Evolutionary conservation across 441 rosid species (phyloP).

Genomic region (Mallotus repandus): DNA sequence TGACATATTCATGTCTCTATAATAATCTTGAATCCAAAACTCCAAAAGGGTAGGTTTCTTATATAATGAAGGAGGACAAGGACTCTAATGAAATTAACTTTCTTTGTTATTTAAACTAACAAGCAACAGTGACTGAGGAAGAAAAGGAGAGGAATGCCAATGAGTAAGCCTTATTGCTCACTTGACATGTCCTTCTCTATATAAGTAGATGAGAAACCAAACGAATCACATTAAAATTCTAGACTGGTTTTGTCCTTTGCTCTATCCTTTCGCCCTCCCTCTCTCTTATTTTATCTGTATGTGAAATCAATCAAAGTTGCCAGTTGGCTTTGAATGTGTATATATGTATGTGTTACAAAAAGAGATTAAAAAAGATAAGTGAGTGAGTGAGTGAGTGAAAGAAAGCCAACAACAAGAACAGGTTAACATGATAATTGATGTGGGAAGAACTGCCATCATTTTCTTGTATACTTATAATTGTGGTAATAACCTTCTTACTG

Average conservation of each 20-base stretch:
- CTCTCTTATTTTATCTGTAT: slow-evolving; percentile 28
- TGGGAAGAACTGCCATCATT: background rate
- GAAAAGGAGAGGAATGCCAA: slow-evolving; percentile 3
- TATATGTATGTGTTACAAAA: background rate
- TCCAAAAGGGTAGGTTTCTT: slow-evolving; percentile 11
- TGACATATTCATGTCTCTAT: slow-evolving; percentile 43
- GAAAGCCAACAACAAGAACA: slow-evolving; percentile 18
- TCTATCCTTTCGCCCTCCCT: slow-evolving; percentile 21
- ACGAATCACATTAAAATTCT: slow-evolving; percentile 40
- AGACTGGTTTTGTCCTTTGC: slow-evolving; percentile 42
- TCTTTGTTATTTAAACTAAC: background rate
- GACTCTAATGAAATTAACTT: background rate
- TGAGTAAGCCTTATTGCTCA: background rate
- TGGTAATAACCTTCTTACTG: slow-evolving; percentile 20
- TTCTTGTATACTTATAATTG: slow-evolving; percentile 23
- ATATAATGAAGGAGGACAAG: too few relatives aligned
- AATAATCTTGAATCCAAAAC: background rate
- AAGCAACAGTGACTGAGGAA: background rate
- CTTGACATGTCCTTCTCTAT: background rate
- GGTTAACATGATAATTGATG: slow-evolving; percentile 13
- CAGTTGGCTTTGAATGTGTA: slow-evolving; percentile 43
- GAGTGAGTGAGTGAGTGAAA: too few relatives aligned
- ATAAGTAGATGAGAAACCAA: slow-evolving; percentile 32
- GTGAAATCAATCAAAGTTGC: slow-evolving; percentile 46
- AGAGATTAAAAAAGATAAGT: slow-evolving; percentile 14